Conservation (phyloP, 2,329 filamentous ascomycete genomes). For the Pseudocercospora fuligena region DNA sequence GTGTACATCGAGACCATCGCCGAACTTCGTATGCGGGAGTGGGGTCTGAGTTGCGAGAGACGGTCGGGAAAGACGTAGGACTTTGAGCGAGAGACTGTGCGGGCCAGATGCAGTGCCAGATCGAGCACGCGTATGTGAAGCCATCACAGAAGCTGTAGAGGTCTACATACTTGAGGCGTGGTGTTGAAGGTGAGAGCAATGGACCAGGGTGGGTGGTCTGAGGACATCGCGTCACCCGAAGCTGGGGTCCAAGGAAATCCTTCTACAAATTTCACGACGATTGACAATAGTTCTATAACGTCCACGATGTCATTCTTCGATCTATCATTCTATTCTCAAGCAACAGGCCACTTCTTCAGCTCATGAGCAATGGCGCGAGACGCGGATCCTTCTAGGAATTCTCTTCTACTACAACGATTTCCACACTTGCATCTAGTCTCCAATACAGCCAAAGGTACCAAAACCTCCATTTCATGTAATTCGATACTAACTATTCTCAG, state of each 20-base stretch:
- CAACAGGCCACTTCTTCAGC: background rate
- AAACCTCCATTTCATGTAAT: background rate
- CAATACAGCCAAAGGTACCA: conserved; percentile 58
- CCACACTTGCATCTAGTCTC: conserved; percentile 49
- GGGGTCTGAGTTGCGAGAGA: conserved; percentile 74
- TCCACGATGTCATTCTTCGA: background rate
- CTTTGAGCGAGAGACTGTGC: conserved; percentile 83
- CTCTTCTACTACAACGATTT: conserved; percentile 46
- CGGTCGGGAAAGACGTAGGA: conserved; percentile 81
- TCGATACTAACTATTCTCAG: conserved; percentile 39
- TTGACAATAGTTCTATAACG: background rate
- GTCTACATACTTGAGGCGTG: background rate
- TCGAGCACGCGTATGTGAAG: conserved; percentile 40
- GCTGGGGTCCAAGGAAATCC: background rate
- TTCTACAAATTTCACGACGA: background rate
- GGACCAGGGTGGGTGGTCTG: background rate
- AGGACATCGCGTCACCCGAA: background rate
- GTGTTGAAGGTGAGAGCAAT: background rate
- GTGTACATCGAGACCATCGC: conserved; percentile 56
- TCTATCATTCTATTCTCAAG: background rate
- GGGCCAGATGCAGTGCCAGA: conserved; percentile 54
- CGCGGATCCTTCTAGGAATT: background rate
- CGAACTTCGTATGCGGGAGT: conserved; percentile 56
- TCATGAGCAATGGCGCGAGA: conserved; percentile 12
- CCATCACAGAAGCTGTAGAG: conserved; percentile 24